Evolutionary conservation across 208 protist species (phyloP).

Genomic region (Wallacemonas sp.): DNA sequence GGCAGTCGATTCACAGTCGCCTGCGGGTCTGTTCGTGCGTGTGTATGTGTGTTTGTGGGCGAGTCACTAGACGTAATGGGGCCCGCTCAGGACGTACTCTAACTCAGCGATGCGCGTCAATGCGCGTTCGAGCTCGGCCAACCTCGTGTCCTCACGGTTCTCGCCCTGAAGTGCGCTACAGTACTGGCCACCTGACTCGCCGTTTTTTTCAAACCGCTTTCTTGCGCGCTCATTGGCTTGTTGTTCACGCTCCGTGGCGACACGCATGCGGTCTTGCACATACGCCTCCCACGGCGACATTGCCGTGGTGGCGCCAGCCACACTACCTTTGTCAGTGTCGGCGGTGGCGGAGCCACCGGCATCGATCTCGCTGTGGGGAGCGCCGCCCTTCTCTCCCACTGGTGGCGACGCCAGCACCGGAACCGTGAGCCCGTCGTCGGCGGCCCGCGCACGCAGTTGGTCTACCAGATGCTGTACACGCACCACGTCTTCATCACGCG

Average conservation of each 20-base stretch:
- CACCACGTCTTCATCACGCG: too few relatives aligned
- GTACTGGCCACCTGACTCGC: not conserved
- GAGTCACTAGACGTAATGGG: not conserved
- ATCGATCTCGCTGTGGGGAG: too few relatives aligned
- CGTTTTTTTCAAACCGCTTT: not conserved
- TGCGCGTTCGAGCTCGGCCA: not conserved
- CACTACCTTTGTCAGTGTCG: too few relatives aligned
- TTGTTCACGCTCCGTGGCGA: conserved; percentile 1
- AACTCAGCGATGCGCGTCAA: not conserved
- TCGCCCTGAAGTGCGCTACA: too few relatives aligned
- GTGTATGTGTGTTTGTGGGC: not conserved
- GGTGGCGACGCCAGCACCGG: not conserved
- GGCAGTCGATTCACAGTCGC: too few relatives aligned
- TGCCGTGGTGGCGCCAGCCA: too few relatives aligned
- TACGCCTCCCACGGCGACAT: not conserved
- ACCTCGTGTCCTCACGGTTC: not conserved
- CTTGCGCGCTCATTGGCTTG: not conserved
- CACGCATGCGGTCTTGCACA: not conserved
- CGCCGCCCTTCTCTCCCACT: too few relatives aligned
- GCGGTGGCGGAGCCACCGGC: too few relatives aligned
- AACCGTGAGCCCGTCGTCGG: not conserved
- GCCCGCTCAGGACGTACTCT: conserved; percentile 1
- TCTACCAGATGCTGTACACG: not conserved
- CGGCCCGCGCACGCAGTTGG: not conserved
- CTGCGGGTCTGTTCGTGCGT: not conserved